Percentiles rank a stretch among this genome's conserved stretches.
phyloP scores from a whole-genome alignment of 2,329 filamentous ascomycete species.

The Ophiosphaerella narmari region DNA sequence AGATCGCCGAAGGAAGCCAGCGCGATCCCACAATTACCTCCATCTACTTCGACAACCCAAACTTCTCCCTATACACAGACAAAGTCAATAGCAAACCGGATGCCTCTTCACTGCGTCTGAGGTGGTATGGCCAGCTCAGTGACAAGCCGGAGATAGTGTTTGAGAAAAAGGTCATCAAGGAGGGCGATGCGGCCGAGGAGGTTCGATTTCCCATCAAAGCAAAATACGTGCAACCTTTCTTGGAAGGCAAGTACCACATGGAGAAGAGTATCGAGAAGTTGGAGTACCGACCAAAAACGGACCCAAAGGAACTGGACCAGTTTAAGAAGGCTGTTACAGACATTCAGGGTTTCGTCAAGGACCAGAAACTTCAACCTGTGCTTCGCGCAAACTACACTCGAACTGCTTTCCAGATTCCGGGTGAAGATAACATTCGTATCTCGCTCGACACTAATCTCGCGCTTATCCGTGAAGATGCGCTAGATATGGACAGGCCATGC shows the following conservation, averaged over 20 bases:
- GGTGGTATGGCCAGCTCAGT: constrained; percentile 88
- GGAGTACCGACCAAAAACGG: constrained; percentile 72
- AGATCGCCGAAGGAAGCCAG: constrained; percentile 76
- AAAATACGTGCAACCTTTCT: constrained; percentile 87
- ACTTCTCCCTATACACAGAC: constrained; percentile 82
- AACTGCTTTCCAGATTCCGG: constrained; percentile 94
- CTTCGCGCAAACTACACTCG: constrained; percentile 91
- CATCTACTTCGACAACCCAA: constrained; percentile 89
- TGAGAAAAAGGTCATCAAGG: constrained; percentile 85
- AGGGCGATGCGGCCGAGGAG: constrained; percentile 77
- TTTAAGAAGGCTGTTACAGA: constrained; percentile 74
- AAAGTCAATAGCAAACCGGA: constrained; percentile 79
- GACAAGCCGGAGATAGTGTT: constrained; percentile 79
- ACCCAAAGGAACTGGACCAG: constrained; percentile 66
- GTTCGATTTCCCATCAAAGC: constrained; percentile 85
- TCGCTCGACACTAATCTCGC: constrained; percentile 92
- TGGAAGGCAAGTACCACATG: constrained; percentile 86
- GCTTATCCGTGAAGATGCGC: constrained; percentile 75
- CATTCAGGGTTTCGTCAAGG: constrained; percentile 79
- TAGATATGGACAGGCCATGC: constrained; percentile 84
- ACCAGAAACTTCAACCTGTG: constrained; percentile 79
- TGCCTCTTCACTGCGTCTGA: constrained; percentile 80
- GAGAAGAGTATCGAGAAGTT: constrained; percentile 90
- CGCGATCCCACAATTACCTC: constrained; percentile 89
- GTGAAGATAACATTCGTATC: constrained; percentile 86